Base-by-base conservation (phyloP, 2,329 filamentous ascomycete genomes). In the Helminthosporium solani region DNA sequence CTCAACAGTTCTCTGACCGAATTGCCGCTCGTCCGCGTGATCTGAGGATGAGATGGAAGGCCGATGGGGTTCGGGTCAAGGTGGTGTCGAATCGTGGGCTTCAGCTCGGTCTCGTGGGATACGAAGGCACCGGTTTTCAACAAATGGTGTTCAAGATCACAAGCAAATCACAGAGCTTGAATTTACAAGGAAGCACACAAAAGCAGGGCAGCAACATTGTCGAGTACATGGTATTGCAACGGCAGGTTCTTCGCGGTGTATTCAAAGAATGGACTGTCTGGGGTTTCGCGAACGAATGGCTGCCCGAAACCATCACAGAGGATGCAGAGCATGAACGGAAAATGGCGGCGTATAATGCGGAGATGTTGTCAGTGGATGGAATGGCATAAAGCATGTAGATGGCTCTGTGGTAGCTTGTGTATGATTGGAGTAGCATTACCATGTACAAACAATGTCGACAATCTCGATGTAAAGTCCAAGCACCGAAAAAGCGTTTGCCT, bases 221-320 rank as follows among this genome's bases (percentile, higher is more conserved):
- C 1, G 86, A 90, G 73, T 82, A 88, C 59, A 53, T 89, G 3
- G 83, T 87, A 31, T 54, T 89, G 36, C 80, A 82, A 60, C 71
- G 69, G 37, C 67, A 61, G 43, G 80, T 78, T 16, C 79, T 73
- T 36, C 50, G 57, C 2, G 75, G 74, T 27, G 63, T 73, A 60
- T 65, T 75, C 45, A 70, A 66, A 21, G 72, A 76, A 2, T 89
- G 86, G 86, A 76, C 74, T 62, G 67, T 88, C 40, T 86, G 84
- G 79, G 85, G 86, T 12, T 85, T 81, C 16, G 71, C 81, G 23
- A 66, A 77, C 33, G 76, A 80, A 56, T 82, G 78, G 30, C 67
- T 58, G 21, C 52, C 53, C 3, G 52, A 55, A 37, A 52, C 34
- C 12, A 51, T 67, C 19, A 41, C 51, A 34, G 48, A 53, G 33